Evolutionary conservation across 495 filamentous ascomycete genomes (phyloP).

Genomic region (Bathelium albidoporum): DNA sequence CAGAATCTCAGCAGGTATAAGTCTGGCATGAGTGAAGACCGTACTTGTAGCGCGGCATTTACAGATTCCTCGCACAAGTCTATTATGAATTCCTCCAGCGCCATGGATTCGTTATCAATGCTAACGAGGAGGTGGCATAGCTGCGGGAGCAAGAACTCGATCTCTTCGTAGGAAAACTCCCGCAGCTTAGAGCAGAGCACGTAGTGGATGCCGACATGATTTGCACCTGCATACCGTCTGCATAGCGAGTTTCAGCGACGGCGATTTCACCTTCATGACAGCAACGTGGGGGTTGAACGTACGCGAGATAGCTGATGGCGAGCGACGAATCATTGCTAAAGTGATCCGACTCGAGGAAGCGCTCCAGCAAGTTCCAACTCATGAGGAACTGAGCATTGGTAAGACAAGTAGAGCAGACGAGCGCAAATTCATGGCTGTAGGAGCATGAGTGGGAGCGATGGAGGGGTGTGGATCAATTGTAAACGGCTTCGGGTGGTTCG

Average conservation of each 20-base stretch:
- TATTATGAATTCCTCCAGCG: conserved; percentile 68
- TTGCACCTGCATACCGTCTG: conserved; percentile 56
- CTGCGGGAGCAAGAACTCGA: conserved; percentile 72
- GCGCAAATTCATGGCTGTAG: conserved; percentile 1
- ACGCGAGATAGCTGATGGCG: conserved; percentile 70
- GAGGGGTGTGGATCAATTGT: not conserved
- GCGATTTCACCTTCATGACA: conserved; percentile 16
- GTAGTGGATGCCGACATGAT: conserved; percentile 72
- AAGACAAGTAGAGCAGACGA: not conserved
- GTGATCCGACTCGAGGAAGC: conserved; percentile 72
- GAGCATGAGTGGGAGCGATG: not conserved
- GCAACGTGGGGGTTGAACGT: conserved; percentile 28
- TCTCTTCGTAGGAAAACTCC: conserved; percentile 70
- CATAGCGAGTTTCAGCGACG: not conserved
- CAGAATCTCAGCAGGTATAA: not conserved
- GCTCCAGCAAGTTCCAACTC: conserved; percentile 55
- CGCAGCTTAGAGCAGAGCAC: conserved; percentile 70
- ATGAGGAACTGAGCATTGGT: conserved; percentile 21
- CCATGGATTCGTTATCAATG: conserved; percentile 75
- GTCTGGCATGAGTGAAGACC: conserved; percentile 17
- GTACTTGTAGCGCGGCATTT: conserved; percentile 62
- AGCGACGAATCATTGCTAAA: conserved; percentile 74
- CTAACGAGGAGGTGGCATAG: conserved; percentile 70
- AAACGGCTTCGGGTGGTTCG: not conserved
- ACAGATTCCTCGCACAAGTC: conserved; percentile 72